These are phyloP conservation scores for Pyricularia pennisetigena DNA, from an alignment of 2,329 filamentous ascomycete species.

Conservation along the genomic window DNA sequence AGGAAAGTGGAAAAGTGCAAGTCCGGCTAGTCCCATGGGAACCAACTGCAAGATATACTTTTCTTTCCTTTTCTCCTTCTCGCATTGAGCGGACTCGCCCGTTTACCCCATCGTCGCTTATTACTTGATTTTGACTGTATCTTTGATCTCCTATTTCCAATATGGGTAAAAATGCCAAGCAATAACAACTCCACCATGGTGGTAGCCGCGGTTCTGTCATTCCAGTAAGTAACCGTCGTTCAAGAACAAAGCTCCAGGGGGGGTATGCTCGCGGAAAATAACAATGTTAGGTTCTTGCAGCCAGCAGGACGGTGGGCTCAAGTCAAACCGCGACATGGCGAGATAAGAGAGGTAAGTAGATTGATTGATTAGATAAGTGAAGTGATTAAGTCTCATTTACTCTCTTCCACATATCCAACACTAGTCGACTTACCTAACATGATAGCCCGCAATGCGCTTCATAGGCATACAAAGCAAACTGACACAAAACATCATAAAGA, in stretches of 20 bases:
- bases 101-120: not conserved
- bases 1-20: not conserved
- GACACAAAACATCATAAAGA: not conserved
- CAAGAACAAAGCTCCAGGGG: not conserved
- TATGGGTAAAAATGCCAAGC: not conserved
- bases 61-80: not conserved
- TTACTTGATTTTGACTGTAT: not conserved
- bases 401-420: not conserved
- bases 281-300: not conserved
- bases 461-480: not conserved
- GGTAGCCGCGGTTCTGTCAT: not conserved
- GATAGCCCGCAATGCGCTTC: too few species aligned
- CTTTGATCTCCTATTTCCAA: not conserved
- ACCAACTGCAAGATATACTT: not conserved
- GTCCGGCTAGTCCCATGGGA: not conserved
- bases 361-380: not conserved
- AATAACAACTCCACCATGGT: not conserved
- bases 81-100: not conserved
- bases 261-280: not conserved
- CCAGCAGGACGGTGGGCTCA: not conserved
- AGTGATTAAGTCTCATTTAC: not conserved
- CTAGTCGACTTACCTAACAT: not conserved
- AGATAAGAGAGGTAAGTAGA: not conserved
- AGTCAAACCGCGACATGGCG: not conserved
- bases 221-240: not conserved